phyloP scores from a whole-genome alignment of 2,329 filamentous ascomycete species.

The Corniculantispora saksenae region DNA sequence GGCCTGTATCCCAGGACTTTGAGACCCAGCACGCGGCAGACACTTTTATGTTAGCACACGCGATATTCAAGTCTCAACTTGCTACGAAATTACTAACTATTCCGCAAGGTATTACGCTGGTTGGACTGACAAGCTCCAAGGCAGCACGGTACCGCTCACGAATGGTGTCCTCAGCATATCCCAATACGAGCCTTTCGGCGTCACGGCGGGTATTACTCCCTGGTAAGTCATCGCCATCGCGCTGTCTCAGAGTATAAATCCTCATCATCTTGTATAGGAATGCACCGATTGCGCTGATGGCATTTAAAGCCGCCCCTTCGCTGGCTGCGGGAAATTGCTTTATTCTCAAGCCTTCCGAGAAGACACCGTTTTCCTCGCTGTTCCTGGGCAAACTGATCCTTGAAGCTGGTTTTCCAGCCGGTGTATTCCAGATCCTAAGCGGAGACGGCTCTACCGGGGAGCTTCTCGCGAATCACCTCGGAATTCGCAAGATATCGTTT shows the following conservation, averaged over 20 bases:
- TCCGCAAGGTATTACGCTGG: slow-evolving; percentile 76
- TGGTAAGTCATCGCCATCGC: background rate
- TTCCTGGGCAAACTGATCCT: slow-evolving; percentile 63
- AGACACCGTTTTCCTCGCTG: slow-evolving; percentile 69
- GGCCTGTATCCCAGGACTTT: no score
- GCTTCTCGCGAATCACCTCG: slow-evolving; percentile 70
- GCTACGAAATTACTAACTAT: no score
- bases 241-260: slow-evolving; percentile 65
- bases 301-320: slow-evolving; percentile 75
- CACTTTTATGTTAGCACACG: no score
- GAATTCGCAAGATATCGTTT: slow-evolving; percentile 77
- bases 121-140: slow-evolving; percentile 89
- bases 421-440: slow-evolving; percentile 71
- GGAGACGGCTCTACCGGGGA: slow-evolving; percentile 76
- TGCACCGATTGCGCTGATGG: slow-evolving; percentile 74
- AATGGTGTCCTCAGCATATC: slow-evolving; percentile 78
- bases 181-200: slow-evolving; percentile 75
- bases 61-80: no score
- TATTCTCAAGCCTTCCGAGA: slow-evolving; percentile 71
- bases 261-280: slow-evolving; percentile 88
- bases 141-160: slow-evolving; percentile 84
- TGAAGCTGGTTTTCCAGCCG: slow-evolving; percentile 73
- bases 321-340: slow-evolving; percentile 69
- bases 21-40: no score
- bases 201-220: slow-evolving; percentile 53